These are phyloP conservation scores for Penium margaritaceum DNA, from an alignment of 139 green algal species.

Conservation along the genomic window DNA sequence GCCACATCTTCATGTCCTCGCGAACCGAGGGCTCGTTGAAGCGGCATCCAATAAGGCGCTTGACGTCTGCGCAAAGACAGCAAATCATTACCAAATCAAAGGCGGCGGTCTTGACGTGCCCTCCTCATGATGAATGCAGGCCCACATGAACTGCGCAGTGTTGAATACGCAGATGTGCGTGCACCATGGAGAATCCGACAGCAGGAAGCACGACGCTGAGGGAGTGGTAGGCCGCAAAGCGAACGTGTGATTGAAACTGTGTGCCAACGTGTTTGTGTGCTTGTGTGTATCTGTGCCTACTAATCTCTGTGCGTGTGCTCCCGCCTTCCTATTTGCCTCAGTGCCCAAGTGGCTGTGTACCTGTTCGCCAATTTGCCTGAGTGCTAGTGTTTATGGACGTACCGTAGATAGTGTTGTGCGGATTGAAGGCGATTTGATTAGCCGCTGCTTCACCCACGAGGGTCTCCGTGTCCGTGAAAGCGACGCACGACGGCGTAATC, in stretches of 20 bases:
- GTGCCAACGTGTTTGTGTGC: too few relatives aligned
- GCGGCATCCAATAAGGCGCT: not conserved
- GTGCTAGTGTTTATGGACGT: too few relatives aligned
- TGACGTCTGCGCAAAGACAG: not conserved
- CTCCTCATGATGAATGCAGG: not conserved
- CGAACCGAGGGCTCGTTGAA: conserved; percentile 81
- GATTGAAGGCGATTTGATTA: conserved; percentile 87
- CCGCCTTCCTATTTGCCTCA: too few relatives aligned
- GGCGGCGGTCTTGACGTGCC: too few relatives aligned
- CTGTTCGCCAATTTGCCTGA: too few relatives aligned
- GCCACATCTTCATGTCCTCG: conserved; percentile 84
- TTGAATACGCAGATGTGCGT: not conserved
- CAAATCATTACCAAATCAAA: too few relatives aligned
- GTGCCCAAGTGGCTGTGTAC: too few relatives aligned
- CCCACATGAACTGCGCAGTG: not conserved
- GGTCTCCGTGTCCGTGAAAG: conserved; percentile 90
- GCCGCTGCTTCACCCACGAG: conserved; percentile 79
- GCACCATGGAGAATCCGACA: not conserved
- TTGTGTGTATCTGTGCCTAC: too few relatives aligned
- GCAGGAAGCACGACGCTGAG: too few relatives aligned
- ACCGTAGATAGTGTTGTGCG: conserved; percentile 54
- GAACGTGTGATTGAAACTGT: too few relatives aligned
- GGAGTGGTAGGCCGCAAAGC: too few relatives aligned
- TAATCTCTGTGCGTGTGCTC: too few relatives aligned
- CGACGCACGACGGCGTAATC: conserved; percentile 86